phyloP scores from a whole-genome alignment of 371 early-diverging fungal species.

The Syncephalis fuscata region DNA sequence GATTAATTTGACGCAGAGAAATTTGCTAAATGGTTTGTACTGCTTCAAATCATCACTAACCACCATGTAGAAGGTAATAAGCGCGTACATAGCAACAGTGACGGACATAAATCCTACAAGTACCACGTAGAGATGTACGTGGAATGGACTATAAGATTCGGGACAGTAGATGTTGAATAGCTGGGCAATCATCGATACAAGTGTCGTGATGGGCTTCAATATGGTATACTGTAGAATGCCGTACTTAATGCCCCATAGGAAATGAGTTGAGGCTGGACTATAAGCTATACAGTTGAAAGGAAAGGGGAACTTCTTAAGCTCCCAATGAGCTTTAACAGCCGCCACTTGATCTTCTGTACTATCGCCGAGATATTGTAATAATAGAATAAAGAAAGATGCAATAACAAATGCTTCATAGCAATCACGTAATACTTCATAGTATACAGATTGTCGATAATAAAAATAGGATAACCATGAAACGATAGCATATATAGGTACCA shows the following conservation, averaged over 20 bases:
- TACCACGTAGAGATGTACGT: conserved; percentile 35
- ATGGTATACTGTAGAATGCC: conserved; percentile 46
- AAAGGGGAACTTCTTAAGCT: conserved; percentile 21
- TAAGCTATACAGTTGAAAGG: conserved; percentile 41
- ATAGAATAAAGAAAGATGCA: conserved; percentile 32
- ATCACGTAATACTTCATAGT: conserved; percentile 42
- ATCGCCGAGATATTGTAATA: conserved; percentile 37
- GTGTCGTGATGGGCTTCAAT: conserved; percentile 32
- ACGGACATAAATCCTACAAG: conserved; percentile 14
- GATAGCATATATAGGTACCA: conserved; percentile 54
- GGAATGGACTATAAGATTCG: conserved; percentile 23
- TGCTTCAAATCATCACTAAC: conserved; percentile 16
- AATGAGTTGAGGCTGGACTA: conserved; percentile 33
- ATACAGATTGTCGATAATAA: conserved; percentile 36
- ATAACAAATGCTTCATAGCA: conserved; percentile 49
- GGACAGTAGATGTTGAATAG: conserved; percentile 30
- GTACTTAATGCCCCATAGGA: conserved; percentile 27
- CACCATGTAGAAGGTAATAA: conserved; percentile 29
- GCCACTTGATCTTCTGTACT: conserved; percentile 11
- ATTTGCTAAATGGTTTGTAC: conserved; percentile 16
- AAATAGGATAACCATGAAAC: conserved; percentile 41
- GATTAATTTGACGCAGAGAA: conserved; percentile 15
- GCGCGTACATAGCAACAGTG: conserved; percentile 13
- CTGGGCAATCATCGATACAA: conserved; percentile 28
- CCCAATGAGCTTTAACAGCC: conserved; percentile 10